phyloP scores from a whole-genome alignment of 495 filamentous ascomycete genomes.

The Lophium mytilinum region DNA sequence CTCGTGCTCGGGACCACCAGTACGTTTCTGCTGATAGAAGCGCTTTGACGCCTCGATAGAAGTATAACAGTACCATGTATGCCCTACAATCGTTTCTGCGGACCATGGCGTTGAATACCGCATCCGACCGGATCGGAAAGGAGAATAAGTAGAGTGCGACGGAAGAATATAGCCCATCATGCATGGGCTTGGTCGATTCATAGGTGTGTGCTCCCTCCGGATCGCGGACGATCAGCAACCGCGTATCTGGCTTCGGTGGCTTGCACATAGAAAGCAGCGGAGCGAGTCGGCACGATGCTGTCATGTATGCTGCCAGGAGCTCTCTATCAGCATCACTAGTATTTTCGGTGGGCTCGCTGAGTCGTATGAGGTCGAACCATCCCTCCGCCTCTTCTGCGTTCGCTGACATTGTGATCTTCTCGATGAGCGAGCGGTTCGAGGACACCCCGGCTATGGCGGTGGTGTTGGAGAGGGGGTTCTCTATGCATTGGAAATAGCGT shows the following conservation, averaged over 20 bases:
- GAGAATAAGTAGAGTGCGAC: background rate
- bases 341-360: background rate
- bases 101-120: background rate
- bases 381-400: background rate
- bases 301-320: background rate
- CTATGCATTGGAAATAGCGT: background rate
- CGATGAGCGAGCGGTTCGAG: background rate
- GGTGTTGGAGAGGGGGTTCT: background rate
- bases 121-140: background rate
- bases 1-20: background rate
- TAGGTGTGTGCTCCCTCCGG: too few relatives aligned
- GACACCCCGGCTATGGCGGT: background rate
- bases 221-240: too few relatives aligned
- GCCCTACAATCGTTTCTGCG: background rate
- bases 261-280: background rate
- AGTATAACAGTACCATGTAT: background rate
- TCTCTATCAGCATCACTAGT: background rate
- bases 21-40: background rate
- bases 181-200: too few relatives aligned
- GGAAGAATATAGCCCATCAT: too few relatives aligned
- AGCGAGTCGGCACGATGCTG: background rate
- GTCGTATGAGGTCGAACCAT: background rate
- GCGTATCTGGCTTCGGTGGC: background rate
- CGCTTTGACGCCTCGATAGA: background rate
- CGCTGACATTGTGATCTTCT: background rate